Evolutionary conservation across 306 rosid species (phyloP), one percentile per base, ranked within the genome.

Genomic region (Lathyrus aphaca): DNA sequence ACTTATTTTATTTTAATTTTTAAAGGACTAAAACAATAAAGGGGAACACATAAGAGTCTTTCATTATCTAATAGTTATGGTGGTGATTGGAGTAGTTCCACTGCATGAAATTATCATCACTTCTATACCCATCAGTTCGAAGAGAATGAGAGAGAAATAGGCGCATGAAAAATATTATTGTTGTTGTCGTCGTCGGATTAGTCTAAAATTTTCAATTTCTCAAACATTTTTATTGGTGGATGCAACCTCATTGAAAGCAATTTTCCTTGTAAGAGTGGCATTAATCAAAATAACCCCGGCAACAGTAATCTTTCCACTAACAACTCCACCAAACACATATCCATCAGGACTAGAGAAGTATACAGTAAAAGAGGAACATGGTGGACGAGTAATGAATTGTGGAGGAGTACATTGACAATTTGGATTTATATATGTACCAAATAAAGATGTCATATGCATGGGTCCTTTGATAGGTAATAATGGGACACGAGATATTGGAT

Each of bases 81-180:
- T 74, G 14, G 23, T 64, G 73, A 70, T 73, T 72, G 49, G 66
- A 45, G 29, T 72, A 71, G 58, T 80, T 80, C 84, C 87, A 82
- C 7, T 80, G 79, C 83, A 81, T 74, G 3, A 42, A 57, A 51
- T 68, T 21, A 1, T 35, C 73, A 58, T 78, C 77, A 13, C 80
- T 2, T 13, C 1, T 2, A 29, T 29, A 3, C 32, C 6, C 32
- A 29, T 29, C 1, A 21, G 23, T 21, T 21, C 1, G 14, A 16
- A 13, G 18, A 45, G 5, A 8, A 4, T 1, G 12, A 32, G 3
- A 21, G 37, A 2, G 1, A n/a, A 14, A 6, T 29, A 29, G 51
- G 10, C 19, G 7, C 1, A 15, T 46, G 10, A 46, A 15, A 18
- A 2, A 46, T 19, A 7, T 11, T 29, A 4, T 29, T 12, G 37